Conservation (phyloP, 768 basidiomycete species). For the Calocybe indica region DNA sequence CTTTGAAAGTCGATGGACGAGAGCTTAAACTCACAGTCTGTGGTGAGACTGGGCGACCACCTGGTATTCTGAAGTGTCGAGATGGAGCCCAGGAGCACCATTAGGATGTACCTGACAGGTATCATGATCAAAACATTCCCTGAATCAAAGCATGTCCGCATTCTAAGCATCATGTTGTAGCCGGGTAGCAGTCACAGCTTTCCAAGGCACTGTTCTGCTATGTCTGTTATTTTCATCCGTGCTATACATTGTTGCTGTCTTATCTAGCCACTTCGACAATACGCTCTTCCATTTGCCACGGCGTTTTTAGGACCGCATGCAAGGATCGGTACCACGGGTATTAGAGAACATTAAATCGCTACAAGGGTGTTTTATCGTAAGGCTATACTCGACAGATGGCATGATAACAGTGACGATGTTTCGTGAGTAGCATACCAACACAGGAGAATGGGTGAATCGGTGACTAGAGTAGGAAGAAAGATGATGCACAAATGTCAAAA, state of each 20-base stretch:
- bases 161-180: too few species aligned
- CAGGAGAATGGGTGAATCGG: slow-evolving; percentile 7
- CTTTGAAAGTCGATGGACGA: slow-evolving; percentile 59
- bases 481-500: too few species aligned
- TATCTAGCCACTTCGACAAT: not conserved
- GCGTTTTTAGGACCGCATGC: not conserved
- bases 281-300: not conserved
- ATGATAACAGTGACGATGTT: slow-evolving; percentile 15
- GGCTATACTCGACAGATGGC: slow-evolving; percentile 23
- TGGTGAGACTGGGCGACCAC: not conserved
- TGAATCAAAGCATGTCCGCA: too few species aligned
- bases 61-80: not conserved
- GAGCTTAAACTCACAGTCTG: slow-evolving; percentile 35
- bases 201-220: not conserved
- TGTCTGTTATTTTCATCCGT: not conserved
- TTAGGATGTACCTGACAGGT: not conserved
- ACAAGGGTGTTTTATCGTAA: slow-evolving; percentile 31
- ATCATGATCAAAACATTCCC: not conserved
- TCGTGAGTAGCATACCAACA: slow-evolving; percentile 11
- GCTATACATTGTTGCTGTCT: not conserved
- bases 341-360: slow-evolving; percentile 32
- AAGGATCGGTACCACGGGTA: slow-evolving; percentile 22
- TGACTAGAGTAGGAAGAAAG: slow-evolving; percentile 8
- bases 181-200: too few species aligned
- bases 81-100: not conserved